Conservation (phyloP, 306 rosid species). For the Medicago truncatula region MtrunA17r5.0-ANR NC_053043.1:13453001-13453500, state of each 20-base stretch:
- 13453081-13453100: constrained; percentile 65
- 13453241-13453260: constrained; percentile 68
- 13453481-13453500: constrained; percentile 76
- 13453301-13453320: constrained; percentile 91
- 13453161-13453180: constrained; percentile 76
- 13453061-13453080: constrained; percentile 82
- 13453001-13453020: constrained; percentile 94
- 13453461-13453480: constrained; percentile 77
- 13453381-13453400: constrained; percentile 82
- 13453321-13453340: constrained; percentile 94
- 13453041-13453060: constrained; percentile 90
- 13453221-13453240: constrained; percentile 74
- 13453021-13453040: constrained; percentile 89
- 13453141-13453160: constrained; percentile 88
- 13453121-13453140: constrained; percentile 85
- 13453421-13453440: constrained; percentile 77
- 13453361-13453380: constrained; percentile 85
- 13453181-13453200: constrained; percentile 93
- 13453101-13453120: constrained; percentile 85
- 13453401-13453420: constrained; percentile 78
- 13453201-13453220: constrained; percentile 84
- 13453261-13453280: constrained; percentile 74
- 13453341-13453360: constrained; percentile 87
- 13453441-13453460: constrained; percentile 89
- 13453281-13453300: constrained; percentile 86